Evolutionary conservation across 106 monocot species (phyloP), one percentile per base, ranked within the genome.

Genomic region (Agapanthus africanus): DNA sequence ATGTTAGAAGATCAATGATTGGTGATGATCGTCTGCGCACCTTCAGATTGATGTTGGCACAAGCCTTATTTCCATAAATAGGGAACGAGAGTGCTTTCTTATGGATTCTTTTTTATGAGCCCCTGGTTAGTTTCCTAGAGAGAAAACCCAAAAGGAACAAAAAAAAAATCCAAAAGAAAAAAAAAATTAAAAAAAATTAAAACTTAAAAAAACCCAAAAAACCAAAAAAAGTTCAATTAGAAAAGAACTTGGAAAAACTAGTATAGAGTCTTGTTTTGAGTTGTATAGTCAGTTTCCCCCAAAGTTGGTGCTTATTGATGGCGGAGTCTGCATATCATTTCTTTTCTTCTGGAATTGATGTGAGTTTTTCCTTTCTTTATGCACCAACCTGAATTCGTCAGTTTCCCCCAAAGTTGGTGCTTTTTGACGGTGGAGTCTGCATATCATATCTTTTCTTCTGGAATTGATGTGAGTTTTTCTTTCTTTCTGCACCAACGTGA

Each of bases 301-400:
- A 14, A 22, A 35, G 39, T 9, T 65, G 65, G 65, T 65, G 65
- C 40, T 38, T 65, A 21, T 21, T 22, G 65, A 65, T 39, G 38
- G 27, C 13, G 3, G n/a, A 65, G 65, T 65, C n/a, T 11, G 6
- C 22, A 40, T 40, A 34, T 14, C 22, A 63, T 63, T 6, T 62
- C 0, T 13, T n/a, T n/a, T n/a, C n/a, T n/a, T n/a, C n/a, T n/a
- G n/a, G n/a, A n/a, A n/a, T n/a, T n/a, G n/a, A n/a, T n/a, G n/a
- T n/a, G n/a, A n/a, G n/a, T n/a, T n/a, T n/a, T n/a, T n/a, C n/a
- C n/a, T n/a, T n/a, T n/a, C n/a, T n/a, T n/a, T n/a, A n/a, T n/a
- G n/a, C n/a, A n/a, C n/a, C n/a, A n/a, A n/a, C n/a, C n/a, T n/a
- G n/a, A n/a, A n/a, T n/a, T n/a, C n/a, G n/a, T n/a, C n/a, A n/a